Evolutionary conservation across 495 filamentous ascomycete species (phyloP).

Genomic region (Xylaria longipes): DNA sequence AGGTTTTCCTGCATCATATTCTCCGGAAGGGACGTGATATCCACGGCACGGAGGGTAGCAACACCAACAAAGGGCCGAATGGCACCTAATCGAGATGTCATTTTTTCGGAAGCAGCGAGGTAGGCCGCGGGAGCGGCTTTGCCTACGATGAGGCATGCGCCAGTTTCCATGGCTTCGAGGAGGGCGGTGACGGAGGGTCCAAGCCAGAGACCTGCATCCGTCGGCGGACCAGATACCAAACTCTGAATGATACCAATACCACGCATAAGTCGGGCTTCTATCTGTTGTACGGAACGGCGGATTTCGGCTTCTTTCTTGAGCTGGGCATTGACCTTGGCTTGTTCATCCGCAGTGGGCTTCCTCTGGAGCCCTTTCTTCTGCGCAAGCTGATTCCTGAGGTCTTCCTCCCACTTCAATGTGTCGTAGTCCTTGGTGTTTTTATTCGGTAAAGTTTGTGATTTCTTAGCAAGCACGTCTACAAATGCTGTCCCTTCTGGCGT

Average conservation of each 20-base stretch:
- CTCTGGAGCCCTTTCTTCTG: constrained; percentile 90
- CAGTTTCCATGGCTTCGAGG: constrained; percentile 73
- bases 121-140: constrained; percentile 80
- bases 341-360: constrained; percentile 89
- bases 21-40: constrained; percentile 71
- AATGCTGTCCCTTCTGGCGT: constrained; percentile 87
- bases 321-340: constrained; percentile 88
- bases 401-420: constrained; percentile 95
- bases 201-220: constrained; percentile 85
- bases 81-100: constrained; percentile 76
- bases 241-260: constrained; percentile 84
- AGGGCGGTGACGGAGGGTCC: constrained; percentile 74
- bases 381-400: constrained; percentile 85
- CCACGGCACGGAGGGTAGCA: constrained; percentile 80
- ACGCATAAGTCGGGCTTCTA: constrained; percentile 72
- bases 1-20: constrained; percentile 79
- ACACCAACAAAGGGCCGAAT: constrained; percentile 83
- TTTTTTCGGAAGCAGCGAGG: constrained; percentile 73
- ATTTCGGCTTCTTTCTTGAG: constrained; percentile 84
- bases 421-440: constrained; percentile 93
- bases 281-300: constrained; percentile 67
- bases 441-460: constrained; percentile 69
- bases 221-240: constrained; percentile 84
- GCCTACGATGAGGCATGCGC: constrained; percentile 80
- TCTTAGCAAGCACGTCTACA: constrained; percentile 86